Base-by-base conservation (phyloP, 83 land plant genomes). In the Diphasiastrum complanatum region DNA sequence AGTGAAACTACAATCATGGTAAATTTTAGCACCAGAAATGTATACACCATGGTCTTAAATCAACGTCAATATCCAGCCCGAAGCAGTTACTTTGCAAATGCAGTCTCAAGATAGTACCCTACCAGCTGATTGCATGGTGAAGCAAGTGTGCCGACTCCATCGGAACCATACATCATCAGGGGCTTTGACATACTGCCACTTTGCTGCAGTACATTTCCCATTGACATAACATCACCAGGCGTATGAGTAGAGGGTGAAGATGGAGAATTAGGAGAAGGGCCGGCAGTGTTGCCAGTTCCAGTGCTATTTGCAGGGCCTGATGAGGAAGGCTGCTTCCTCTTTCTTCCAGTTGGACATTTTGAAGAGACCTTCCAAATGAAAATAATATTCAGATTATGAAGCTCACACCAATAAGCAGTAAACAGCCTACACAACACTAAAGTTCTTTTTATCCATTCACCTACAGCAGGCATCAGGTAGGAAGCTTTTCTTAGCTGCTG, bases 161-260 rank as follows among this genome's bases (percentile, higher is more conserved):
- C 97, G 62, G 85, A 52, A 45, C 83, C 80, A 75, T 86, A 91
- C 76, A 87, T 75, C 56, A 80, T 75, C 55, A 80, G 60, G 25
- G 93, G 85, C 80, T 87, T 86, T 34, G 93, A 84, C 28, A 88
- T 80, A 64, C 77, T 81, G 29, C 79, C 78, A 76, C 63, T 82
- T 46, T 77, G 89, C 32, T 83, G 93, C 76, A 91, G 59, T 34
- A 78, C 75, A 49, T 86, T 78, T 48, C 73, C 59, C 83, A 91
- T 82, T 37, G 97, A 78, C 54, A 87, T 84, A 55, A 84, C 92
- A 73, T 91, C 97, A 63, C 85, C 87, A 47, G 93, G 87, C 2
- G 97, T 91, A 63, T 91, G 97, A 24, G 97, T 91, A 46, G 97
- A 91, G 0, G 97, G 97, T 19, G 97, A 91, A 2, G 97, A 93